Base-by-base conservation (phyloP, 2,329 filamentous ascomycete genomes). In the Neofusicoccum umdonicola region DNA sequence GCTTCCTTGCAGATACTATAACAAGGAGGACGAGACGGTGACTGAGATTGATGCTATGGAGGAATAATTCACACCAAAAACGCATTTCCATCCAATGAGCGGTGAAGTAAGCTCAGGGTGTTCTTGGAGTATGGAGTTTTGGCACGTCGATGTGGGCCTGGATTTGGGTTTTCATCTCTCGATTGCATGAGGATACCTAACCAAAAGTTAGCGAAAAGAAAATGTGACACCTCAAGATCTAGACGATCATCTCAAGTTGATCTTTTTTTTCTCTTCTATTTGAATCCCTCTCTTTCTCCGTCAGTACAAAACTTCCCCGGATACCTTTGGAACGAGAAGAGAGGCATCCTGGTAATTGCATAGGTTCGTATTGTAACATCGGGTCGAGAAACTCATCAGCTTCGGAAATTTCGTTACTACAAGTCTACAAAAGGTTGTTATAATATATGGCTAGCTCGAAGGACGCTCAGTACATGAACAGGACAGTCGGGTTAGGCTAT, bases 1-100 rank as follows among this genome's bases (percentile, higher is more conserved):
- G 68, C 72, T 63, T 12, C 34, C 37, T n/a, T 42, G 35, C 60
- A 86, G 84, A 27, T 87, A 89, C 77, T 90, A 88, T 87, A 86
- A 79, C 70, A 80, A 87, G 2, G 82, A 84, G n/a, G 82, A 76
- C 22, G 82, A 81, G 35, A 78, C 87, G 68, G 85, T 90, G 1
- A 90, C 84, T 4, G 85, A 88, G 72, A 79, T 87, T 1, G 77
- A 75, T 19, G 78, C 77, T 7, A 81, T 79, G 76, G 78, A 82
- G 65, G 78, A 81, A 67, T 81, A 77, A 48, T 63, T 45, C 17
- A 45, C 22, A 42, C 13, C 17, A 22, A 27, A 22, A 27, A 27
- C 27, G 19, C 50, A 45, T 56, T 22, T 37, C n/a, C 7, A 15
- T 9, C 19, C n/a, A 44, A 2, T 19, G 35, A n/a, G 4, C 13